Base-by-base conservation (phyloP, 1,139 yeast genomes). In the Diutina neorugosa region DNA sequence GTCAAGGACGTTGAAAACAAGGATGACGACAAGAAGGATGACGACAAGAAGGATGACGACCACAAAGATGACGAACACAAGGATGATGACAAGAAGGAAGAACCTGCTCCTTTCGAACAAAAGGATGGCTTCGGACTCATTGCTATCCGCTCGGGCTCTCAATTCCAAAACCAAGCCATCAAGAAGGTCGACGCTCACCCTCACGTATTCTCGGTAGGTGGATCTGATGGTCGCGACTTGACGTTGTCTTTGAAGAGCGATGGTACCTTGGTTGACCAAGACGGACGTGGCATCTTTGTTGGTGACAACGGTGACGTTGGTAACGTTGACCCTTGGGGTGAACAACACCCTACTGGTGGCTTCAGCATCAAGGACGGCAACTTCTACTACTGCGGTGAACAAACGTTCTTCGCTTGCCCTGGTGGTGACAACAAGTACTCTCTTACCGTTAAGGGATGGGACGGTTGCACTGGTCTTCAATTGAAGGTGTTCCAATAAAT, bases 321-420 rank as follows among this genome's bases (percentile, higher is more conserved):
- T 46, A 25, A 16, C 19, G 50, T 46, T 25, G 50, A 46, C 50
- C 50, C 50, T 46, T 46, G 50, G 50, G 50, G 50, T 21, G 18
- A 46, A 16, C 50, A 46, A 27, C 43, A 27, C 34, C 44, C 51
- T 19, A 48, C 51, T 21, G 14, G 19, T 12, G 51, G 51, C 9
- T 48, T 48, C 43, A 3, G 19, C 23, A 18, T 48, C 18, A 48
- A 47, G 51, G 51, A 47, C 41, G 42, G 42, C 21, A 11, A 31
- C 23, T 47, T 48, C 44, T 14, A n/a, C 16, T 46, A 7, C 50
- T 18, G 27, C 18, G 21, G 11, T 21, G n/a, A 18, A n/a, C n/a
- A 23, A n/a, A 6, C 19, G 40, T 46, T 46, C 18, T 46, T 14
- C 16, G 50, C 50, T 16, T 46, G 50, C 16, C 50, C 50, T 11